Conservation (phyloP, 78 protist species). For the Polysphondylium violaceum region DNA sequence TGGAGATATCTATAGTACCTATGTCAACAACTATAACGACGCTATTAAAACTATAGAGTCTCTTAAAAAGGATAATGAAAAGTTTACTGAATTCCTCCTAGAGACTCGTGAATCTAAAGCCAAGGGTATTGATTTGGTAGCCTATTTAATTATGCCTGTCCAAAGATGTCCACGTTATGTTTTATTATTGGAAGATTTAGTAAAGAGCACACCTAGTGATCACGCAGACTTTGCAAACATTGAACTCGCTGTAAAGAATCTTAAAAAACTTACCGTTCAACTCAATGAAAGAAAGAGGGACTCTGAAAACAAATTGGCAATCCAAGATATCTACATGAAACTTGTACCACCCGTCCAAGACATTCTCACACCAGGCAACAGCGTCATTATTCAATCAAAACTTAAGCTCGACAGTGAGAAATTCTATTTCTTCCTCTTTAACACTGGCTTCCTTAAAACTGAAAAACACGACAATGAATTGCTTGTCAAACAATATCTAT, state of each 20-base stretch:
- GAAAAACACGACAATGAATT: slow-evolving; percentile 5
- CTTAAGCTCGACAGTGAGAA: slow-evolving; percentile 51
- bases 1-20: slow-evolving; percentile 44
- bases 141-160: slow-evolving; percentile 68
- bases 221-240: slow-evolving; percentile 50
- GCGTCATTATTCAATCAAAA: slow-evolving; percentile 9
- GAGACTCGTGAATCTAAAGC: slow-evolving; percentile 32
- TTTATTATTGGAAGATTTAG: slow-evolving; percentile 60
- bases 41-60: slow-evolving; percentile 10
- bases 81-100: slow-evolving; percentile 12
- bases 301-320: slow-evolving; percentile 52
- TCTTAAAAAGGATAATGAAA: slow-evolving; percentile 34
- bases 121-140: slow-evolving; percentile 25
- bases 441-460: slow-evolving; percentile 32
- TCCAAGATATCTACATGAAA: slow-evolving; percentile 64
- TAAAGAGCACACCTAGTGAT: slow-evolving; percentile 11
- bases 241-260: slow-evolving; percentile 1
- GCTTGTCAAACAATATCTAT: slow-evolving; percentile 30
- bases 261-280: slow-evolving; percentile 38
- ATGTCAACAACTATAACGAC: slow-evolving; percentile 78
- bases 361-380: slow-evolving; percentile 50
- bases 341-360: slow-evolving; percentile 68
- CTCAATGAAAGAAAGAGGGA: slow-evolving; percentile 78
- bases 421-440: slow-evolving; percentile 24
- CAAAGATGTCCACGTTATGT: slow-evolving; percentile 80